Conservation (phyloP, 2,329 filamentous ascomycete genomes). For the Diplocarpon mali region DNA sequence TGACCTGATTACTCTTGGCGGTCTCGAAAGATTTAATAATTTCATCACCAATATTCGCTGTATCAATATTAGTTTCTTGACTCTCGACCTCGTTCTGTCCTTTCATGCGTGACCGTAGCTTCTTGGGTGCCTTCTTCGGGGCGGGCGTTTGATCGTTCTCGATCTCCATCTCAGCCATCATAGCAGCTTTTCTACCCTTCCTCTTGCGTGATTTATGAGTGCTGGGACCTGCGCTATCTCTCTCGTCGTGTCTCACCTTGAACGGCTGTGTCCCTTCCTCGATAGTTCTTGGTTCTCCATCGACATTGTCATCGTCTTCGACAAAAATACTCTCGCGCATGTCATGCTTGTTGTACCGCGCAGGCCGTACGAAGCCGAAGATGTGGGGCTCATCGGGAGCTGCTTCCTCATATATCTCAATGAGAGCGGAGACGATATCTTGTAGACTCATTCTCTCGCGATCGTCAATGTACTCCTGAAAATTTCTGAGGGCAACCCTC, state of each 20-base stretch:
- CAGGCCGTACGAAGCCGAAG: slow-evolving; percentile 1
- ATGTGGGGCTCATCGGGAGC: slow-evolving; percentile 13
- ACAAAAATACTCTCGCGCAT: neutral
- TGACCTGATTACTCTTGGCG: neutral
- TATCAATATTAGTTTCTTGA: neutral
- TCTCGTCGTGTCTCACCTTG: neutral
- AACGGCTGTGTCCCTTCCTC: neutral
- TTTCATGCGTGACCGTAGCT: slow-evolving; percentile 5
- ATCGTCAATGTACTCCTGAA: slow-evolving; percentile 21
- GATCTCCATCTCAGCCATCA: slow-evolving; percentile 4
- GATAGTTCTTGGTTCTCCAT: neutral
- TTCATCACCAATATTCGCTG: neutral
- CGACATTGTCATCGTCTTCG: neutral
- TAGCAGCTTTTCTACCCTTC: slow-evolving; percentile 1
- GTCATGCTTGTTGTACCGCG: neutral
- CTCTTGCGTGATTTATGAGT: neutral
- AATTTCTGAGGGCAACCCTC: slow-evolving; percentile 21
- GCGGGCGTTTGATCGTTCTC: neutral
- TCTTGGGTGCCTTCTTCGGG: neutral
- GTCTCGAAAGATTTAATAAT: neutral
- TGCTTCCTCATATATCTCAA: slow-evolving; percentile 17
- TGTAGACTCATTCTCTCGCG: slow-evolving; percentile 23
- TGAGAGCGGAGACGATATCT: slow-evolving; percentile 20
- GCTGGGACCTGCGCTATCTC: slow-evolving; percentile 1
- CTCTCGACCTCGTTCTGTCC: neutral